Evolutionary conservation across 2,329 filamentous ascomycete species (phyloP), one percentile per base, ranked within the genome.

Genomic region (Podosphaera fusca): DNA sequence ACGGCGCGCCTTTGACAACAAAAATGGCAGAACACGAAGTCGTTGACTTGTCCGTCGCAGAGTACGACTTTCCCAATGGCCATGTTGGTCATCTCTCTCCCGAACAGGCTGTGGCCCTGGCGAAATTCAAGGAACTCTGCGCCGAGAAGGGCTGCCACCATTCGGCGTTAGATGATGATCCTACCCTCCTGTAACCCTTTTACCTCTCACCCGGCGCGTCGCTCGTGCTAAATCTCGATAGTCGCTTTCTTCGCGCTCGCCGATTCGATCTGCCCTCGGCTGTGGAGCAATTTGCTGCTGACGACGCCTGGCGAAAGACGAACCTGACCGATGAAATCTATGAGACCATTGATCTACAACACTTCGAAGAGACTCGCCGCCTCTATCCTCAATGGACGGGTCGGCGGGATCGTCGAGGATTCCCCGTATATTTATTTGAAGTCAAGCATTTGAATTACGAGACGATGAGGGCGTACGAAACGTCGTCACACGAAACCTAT

Each of bases 321-420:
- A 90, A 90, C 68, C 75, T 85, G 62, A 77, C 95, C 54, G 79
- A 88, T 60, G 74, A 79, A 50, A 74, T 95, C 42, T 95, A 95
- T 71, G 79, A 85, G 67, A 89, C 85, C 36, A 94, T 95, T 65
- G 87, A 94, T 59, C 71, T 89, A 30, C 79, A 86, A 2, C 83
- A 87, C 57, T 95, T 89, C 67, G 87, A 95, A 69, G 76, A 84
- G 65, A 84, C 85, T 60, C 76, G 84, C 58, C 76, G 80, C 62
- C 75, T 95, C 84, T 95, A 95, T 67, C 88, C 89, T 31, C 87
- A 95, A 79, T 95, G 88, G 85, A 94, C 87, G 29, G 90, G 90
- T 57, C 84, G 88, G 62, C 80, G 89, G 63, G 90, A 95, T 71
- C 84, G 81, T 63, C 84, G 88, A 63, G 90, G 90, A 62, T 95